A percentile compares a stretch with the other conserved stretches of the same genome.
Conservation (phyloP, 306 rosid genomes). For the Cucurbita ficifolia region DNA sequence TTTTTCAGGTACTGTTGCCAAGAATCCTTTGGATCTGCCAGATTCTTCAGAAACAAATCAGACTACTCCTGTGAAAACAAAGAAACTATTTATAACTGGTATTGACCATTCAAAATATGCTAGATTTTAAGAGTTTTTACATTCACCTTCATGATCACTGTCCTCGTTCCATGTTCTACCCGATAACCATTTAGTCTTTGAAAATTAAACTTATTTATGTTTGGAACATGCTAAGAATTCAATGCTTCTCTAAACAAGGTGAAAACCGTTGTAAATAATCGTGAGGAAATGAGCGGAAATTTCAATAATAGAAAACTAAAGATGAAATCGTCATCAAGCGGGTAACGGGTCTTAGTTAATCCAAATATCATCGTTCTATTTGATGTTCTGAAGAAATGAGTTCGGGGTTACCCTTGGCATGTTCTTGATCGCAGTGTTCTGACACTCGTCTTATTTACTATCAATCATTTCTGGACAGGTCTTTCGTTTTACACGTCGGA, state of each 20-base stretch:
- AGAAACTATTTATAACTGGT: slow-evolving; percentile 44
- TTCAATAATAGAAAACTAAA: too few relatives aligned
- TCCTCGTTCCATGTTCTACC: background rate
- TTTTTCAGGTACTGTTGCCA: slow-evolving; percentile 19
- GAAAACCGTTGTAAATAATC: background rate
- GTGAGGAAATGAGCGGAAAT: too few relatives aligned
- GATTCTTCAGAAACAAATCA: slow-evolving; percentile 21
- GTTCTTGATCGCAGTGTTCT: background rate
- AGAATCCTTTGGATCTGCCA: slow-evolving; percentile 9
- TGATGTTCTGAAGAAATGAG: background rate
- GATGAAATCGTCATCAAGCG: too few relatives aligned
- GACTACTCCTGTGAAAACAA: slow-evolving; percentile 22
- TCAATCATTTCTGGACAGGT: slow-evolving; percentile 21
- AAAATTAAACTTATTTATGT: background rate
- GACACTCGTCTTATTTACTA: background rate
- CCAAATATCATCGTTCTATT: background rate
- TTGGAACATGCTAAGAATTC: background rate
- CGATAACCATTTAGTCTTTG: too few relatives aligned
- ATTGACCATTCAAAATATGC: background rate
- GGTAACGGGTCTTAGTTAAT: too few relatives aligned
- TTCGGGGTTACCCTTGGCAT: background rate
- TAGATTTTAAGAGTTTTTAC: background rate
- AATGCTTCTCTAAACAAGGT: background rate
- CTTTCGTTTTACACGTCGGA: slow-evolving; percentile 50
- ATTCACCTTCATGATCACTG: background rate